Evolutionary conservation across 176 grass and related monocot species (phyloP), one percentile per base, ranked within the genome.

Genomic region (Carex parvula): DNA sequence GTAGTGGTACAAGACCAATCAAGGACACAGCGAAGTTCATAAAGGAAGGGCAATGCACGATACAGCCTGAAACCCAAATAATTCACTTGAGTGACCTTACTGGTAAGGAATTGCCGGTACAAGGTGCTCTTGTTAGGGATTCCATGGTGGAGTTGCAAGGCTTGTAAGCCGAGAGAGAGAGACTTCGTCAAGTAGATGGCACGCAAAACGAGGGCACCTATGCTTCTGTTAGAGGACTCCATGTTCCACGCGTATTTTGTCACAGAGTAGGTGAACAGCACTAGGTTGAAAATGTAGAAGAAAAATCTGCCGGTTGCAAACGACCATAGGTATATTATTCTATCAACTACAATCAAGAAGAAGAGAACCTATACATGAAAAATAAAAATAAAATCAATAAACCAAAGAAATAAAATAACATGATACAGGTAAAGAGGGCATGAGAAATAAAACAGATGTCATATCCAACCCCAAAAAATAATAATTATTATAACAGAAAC

Each of bases 1-100:
- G 95, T 98, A 11, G 92, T 88, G 62, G 95, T 98, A 86, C 95
- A 98, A 80, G 90, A 94, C 95, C 95, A 98, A 88, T 98, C 95
- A 78, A 98, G 95, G 60, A 98, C 91, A 77, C 95, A 98, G 29
- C 95, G 87, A 41, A 98, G 64, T 88, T 98, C 95, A 94, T 98
- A 98, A 72, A 98, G 91, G 84, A 98, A 98, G 14, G 95, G 95
- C 60, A 98, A 90, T 29, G 91, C 92, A 5, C 95, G 95, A 83
- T 98, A 98, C 35, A 98, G 53, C 50, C 95, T 86, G 75, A 98
- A 98, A 33, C 95, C 92, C 30, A 94, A 88, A 79, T 91, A 94
- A 85, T 98, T 94, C 61, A 98, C 86, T 90, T 98, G 95, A 53
- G 95, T 94, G 67, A 98, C 95, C 94, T 94, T 94, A 86, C 91